A percentile compares a stretch with the other conserved stretches of the same genome.
Evolutionary conservation across 73 alveolate species (phyloP).

Genomic region (Blepharisma stoltei): DNA sequence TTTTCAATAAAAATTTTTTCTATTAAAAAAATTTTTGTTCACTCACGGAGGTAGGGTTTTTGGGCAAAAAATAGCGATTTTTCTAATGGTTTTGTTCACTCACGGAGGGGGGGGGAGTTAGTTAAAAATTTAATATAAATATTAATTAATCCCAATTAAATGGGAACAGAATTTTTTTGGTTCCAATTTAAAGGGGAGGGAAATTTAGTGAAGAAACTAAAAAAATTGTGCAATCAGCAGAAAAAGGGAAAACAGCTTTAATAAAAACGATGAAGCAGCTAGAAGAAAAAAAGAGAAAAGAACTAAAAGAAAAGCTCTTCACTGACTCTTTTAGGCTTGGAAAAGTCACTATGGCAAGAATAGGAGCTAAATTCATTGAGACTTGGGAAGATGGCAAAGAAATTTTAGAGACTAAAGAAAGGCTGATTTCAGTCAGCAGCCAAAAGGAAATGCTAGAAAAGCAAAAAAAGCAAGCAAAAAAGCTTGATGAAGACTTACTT

Average conservation of each 20-base stretch:
- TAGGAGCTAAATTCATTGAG: conserved; percentile 64
- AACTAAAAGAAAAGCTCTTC: conserved; percentile 60
- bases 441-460: conserved; percentile 65
- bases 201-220: no score
- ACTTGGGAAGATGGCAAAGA: conserved; percentile 96
- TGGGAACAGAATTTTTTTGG: no score
- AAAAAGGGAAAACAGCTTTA: conserved; percentile 16
- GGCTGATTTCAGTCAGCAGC: conserved; percentile 49
- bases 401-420: conserved; percentile 61
- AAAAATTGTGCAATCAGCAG: not conserved
- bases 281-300: conserved; percentile 75
- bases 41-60: no score
- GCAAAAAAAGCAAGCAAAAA: conserved; percentile 50
- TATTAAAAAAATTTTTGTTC: no score
- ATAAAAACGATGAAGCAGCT: conserved; percentile 24
- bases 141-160: no score
- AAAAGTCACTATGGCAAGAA: conserved; percentile 42
- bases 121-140: no score
- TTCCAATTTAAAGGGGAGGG: no score
- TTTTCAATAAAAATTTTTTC: no score
- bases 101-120: no score
- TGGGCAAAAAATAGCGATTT: no score
- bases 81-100: no score
- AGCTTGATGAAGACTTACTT: conserved; percentile 78
- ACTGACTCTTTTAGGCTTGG: conserved; percentile 82